Base-by-base conservation (phyloP, 495 filamentous ascomycete genomes). In the Neurospora sublineolata region DNA sequence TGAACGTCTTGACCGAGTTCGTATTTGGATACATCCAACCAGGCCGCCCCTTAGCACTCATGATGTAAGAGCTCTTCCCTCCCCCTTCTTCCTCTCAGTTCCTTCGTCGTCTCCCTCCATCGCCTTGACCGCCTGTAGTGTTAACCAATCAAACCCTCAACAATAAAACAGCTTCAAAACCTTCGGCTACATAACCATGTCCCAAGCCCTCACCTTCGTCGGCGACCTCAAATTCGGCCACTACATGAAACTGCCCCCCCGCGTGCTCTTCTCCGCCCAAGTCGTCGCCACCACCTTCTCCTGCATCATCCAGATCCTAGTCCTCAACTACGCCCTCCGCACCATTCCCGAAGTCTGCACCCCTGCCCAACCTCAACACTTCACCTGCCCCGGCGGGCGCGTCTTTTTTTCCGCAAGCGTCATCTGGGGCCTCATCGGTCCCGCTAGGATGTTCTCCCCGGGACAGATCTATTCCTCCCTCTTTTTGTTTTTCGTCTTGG, bases 1-100 rank as follows among this genome's bases (percentile, higher is more conserved):
- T 91, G 36, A 91, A 91, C 70, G 83, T 92, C 27, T 77, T 92
- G 64, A 91, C 90, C 4, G 90, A 92, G 79, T 92, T 92, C 72
- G 82, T 93, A 68, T 89, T 86, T 38, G 90, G 90, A 0, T 92
- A 92, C 77, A 90, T 90, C 30, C 82, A 90, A 71, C 86, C 89
- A 2, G 90, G 90, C 3, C 78, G 85, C 33, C 90, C 90, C 0
- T 72, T 92, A 16, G 90, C 88, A 0, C 84, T 91, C 44, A 92
- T 92, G 90, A 83, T 91, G 74, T 86, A 73, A 75, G 81, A 69
- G 0, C 16, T 12, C 9, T 33, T 38, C 27, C 4, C 16, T 3
- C 16, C 16, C 16, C 5, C n/a, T 16, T 36, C 52, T 33, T 64
- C 12, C 16, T 39, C 10, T 39, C 36, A 27, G n/a, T 12, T 23